Evolutionary conservation across 2,329 filamentous ascomycete genomes (phyloP).

Genomic region (Arthrobotrys musiformis): DNA sequence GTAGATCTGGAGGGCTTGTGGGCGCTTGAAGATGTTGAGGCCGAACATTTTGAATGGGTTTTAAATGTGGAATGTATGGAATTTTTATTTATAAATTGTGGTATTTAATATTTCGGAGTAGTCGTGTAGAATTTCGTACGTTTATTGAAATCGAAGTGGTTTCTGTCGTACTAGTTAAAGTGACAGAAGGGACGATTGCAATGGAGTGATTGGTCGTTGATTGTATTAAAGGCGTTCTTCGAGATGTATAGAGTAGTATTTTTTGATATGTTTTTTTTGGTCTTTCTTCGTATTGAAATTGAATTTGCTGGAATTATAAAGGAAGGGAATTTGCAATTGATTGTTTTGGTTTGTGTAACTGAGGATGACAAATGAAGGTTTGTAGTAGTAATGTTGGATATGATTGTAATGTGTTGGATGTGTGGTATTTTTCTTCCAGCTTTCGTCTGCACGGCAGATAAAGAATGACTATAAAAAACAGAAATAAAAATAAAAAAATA

Average conservation of each 20-base stretch:
- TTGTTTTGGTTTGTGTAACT: slow-evolving; percentile 7
- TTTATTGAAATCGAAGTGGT: background rate
- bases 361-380: slow-evolving; percentile 20
- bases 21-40: slow-evolving; percentile 39
- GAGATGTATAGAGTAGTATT: slow-evolving; percentile 14
- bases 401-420: slow-evolving; percentile 31
- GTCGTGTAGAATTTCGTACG: slow-evolving; percentile 8
- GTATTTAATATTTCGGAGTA: background rate
- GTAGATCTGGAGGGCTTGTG: slow-evolving; percentile 45
- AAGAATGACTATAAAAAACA: slow-evolving; percentile 4
- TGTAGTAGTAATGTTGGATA: background rate
- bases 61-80: background rate
- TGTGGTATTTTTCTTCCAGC: slow-evolving; percentile 45
- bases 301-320: background rate
- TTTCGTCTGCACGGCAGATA: slow-evolving; percentile 50
- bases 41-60: slow-evolving; percentile 42
- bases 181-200: slow-evolving; percentile 46
- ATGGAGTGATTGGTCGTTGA: background rate
- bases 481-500: background rate
- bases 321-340: background rate
- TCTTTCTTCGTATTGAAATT: background rate
- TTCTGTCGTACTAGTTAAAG: slow-evolving; percentile 56
- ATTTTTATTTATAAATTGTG: background rate
- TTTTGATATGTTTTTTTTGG: background rate
- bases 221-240: slow-evolving; percentile 2